phyloP scores from a whole-genome alignment of 2,329 filamentous ascomycete species.

The Penicillium brevicompactum region DNA sequence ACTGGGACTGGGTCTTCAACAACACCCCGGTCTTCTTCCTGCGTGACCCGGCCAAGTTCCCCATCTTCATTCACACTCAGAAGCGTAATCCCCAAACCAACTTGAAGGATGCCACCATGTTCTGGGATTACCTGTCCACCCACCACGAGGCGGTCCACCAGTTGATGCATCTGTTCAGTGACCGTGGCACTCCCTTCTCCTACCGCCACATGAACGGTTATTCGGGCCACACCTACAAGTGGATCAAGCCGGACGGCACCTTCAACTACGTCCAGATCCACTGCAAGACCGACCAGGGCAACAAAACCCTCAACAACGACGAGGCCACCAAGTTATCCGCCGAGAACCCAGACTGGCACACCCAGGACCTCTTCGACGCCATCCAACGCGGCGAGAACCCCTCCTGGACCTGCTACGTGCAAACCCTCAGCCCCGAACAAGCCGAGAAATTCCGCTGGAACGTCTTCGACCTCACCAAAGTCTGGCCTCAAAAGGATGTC shows the following conservation, averaged over 20 bases:
- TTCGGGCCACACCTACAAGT: constrained; percentile 68
- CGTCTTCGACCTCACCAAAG: constrained; percentile 70
- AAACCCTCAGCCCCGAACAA: constrained; percentile 64
- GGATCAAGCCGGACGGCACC: constrained; percentile 64
- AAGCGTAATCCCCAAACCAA: constrained; percentile 74
- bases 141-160: constrained; percentile 66
- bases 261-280: constrained; percentile 70
- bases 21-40: constrained; percentile 77
- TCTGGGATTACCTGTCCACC: constrained; percentile 66
- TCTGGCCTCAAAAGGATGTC: constrained; percentile 66
- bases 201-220: constrained; percentile 70
- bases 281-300: constrained; percentile 64
- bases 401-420: constrained; percentile 66
- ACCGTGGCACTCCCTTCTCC: constrained; percentile 66
- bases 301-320: constrained; percentile 60
- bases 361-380: constrained; percentile 65
- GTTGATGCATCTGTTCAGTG: constrained; percentile 67
- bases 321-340: constrained; percentile 58
- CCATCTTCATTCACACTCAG: constrained; percentile 73
- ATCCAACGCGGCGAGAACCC: constrained; percentile 64
- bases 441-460: constrained; percentile 64
- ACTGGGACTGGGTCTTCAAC: constrained; percentile 72
- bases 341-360: constrained; percentile 64
- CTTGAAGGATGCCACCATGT: constrained; percentile 68
- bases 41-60: constrained; percentile 73